These are phyloP conservation scores for Dalbergia oliveri DNA, from an alignment of 306 rosid species.

Conservation along the genomic window DNA sequence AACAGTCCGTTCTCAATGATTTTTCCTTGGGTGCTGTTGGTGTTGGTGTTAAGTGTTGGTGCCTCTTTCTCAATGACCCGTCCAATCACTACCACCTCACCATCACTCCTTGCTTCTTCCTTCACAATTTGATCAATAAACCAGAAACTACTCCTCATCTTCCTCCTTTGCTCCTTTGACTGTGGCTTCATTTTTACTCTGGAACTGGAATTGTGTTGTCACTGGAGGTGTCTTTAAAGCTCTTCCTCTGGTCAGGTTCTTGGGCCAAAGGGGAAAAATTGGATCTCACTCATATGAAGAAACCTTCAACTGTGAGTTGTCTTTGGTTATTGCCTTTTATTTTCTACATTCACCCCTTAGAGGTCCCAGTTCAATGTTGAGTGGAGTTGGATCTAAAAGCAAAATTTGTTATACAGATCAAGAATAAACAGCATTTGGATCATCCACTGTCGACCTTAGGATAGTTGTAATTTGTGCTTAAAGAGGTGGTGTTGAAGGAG, in stretches of 20 bases:
- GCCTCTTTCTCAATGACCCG: slow-evolving; percentile 60
- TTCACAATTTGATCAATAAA: slow-evolving; percentile 38
- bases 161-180: slow-evolving; percentile 14
- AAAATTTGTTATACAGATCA: slow-evolving; percentile 23
- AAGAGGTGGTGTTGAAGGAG: slow-evolving; percentile 7
- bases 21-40: slow-evolving; percentile 55
- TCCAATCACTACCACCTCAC: slow-evolving; percentile 52
- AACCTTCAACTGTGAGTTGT: slow-evolving; percentile 62
- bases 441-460: slow-evolving; percentile 25
- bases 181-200: neutral
- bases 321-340: slow-evolving; percentile 31
- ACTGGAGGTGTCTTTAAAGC: neutral
- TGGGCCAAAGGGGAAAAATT: slow-evolving; percentile 44
- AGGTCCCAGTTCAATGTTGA: neutral
- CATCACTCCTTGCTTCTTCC: slow-evolving; percentile 45
- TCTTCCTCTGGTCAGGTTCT: slow-evolving; percentile 34
- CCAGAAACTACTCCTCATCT: slow-evolving; percentile 28
- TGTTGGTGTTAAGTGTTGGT: slow-evolving; percentile 53
- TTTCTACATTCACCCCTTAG: slow-evolving; percentile 13
- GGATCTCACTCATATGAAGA: slow-evolving; percentile 79
- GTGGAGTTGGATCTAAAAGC: slow-evolving; percentile 45
- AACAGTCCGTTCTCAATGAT: slow-evolving; percentile 73
- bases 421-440: slow-evolving; percentile 21
- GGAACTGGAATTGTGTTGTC: neutral
- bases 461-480: neutral